Percentiles rank a stretch among this genome's conserved stretches.
These are phyloP conservation scores for Plasmodium reichenowi DNA, from an alignment of 169 alveolate genomes.

Conservation along the genomic window DNA sequence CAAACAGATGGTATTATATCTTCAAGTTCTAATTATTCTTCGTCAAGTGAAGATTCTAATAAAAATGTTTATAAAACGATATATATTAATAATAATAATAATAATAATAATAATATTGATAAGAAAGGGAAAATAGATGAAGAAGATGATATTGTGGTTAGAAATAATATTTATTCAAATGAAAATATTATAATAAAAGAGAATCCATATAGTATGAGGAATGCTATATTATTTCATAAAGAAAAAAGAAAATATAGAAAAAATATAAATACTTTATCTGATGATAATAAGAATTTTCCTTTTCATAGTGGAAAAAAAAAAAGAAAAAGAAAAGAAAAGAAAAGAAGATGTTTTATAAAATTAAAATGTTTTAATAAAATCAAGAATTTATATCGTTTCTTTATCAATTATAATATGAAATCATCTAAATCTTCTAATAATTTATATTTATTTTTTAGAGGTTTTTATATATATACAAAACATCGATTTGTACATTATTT, in stretches of 20 bases:
- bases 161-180: not conserved
- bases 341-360: not conserved
- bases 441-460: slow-evolving; percentile 41
- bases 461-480: slow-evolving; percentile 25
- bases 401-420: slow-evolving; percentile 59
- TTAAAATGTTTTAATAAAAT: slow-evolving; percentile 17
- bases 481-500: slow-evolving; percentile 51
- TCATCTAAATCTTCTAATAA: slow-evolving; percentile 34
- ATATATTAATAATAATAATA: not conserved
- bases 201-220: slow-evolving; percentile 9
- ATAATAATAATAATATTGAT: too few relatives aligned
- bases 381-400: slow-evolving; percentile 27
- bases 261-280: not conserved
- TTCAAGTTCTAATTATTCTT: slow-evolving; percentile 2
- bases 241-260: not conserved
- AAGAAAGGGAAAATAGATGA: not conserved
- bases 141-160: not conserved
- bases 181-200: not conserved
- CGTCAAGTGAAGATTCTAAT: slow-evolving; percentile 14
- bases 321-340: slow-evolving; percentile 1
- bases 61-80: slow-evolving; percentile 10
- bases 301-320: too few relatives aligned
- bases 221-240: slow-evolving; percentile 45
- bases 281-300: not conserved
- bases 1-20: slow-evolving; percentile 8